Percentiles rank a stretch among this genome's conserved stretches.
phyloP scores from a whole-genome alignment of 2,329 filamentous ascomycete genomes.

The Neurospora sp. region DNA sequence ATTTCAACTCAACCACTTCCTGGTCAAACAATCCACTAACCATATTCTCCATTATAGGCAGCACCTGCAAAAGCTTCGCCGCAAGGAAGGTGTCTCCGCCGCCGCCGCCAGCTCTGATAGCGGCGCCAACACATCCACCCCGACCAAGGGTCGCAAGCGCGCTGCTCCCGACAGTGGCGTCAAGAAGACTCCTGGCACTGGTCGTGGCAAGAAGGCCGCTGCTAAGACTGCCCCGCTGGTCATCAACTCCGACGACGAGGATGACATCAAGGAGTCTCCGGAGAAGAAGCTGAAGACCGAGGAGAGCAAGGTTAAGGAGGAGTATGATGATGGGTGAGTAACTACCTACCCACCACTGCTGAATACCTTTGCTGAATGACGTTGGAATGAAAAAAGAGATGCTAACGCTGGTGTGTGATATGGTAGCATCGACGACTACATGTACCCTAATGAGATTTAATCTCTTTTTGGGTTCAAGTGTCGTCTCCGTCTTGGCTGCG shows the following conservation, averaged over 20 bases:
- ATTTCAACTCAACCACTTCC: neutral
- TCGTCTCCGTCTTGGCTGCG: neutral
- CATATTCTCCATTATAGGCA: conserved; percentile 17
- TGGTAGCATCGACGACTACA: neutral
- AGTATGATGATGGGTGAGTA: conserved; percentile 6
- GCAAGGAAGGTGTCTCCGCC: conserved; percentile 16
- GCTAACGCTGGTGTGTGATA: too few relatives aligned
- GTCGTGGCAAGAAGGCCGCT: conserved; percentile 8
- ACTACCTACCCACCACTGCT: neutral
- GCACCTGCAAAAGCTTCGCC: conserved; percentile 26
- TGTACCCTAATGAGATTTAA: neutral
- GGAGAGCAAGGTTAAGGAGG: conserved; percentile 5
- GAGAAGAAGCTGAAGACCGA: conserved; percentile 12
- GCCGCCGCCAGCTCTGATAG: conserved; percentile 2
- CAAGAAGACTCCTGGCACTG: conserved; percentile 11
- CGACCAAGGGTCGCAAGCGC: conserved; percentile 8
- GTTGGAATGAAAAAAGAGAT: too few relatives aligned
- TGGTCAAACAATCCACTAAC: conserved; percentile 2
- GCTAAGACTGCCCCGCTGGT: conserved; percentile 2
- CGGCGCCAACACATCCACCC: neutral
- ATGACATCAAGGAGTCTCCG: neutral
- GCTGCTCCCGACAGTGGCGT: conserved; percentile 1
- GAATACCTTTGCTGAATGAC: too few relatives aligned
- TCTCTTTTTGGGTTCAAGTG: neutral
- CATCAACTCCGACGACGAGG: conserved; percentile 6